A percentile compares a stretch with the other conserved stretches of the same genome.
phyloP scores from a whole-genome alignment of 345 rosid genomes.

The Corymbia maculata region DNA sequence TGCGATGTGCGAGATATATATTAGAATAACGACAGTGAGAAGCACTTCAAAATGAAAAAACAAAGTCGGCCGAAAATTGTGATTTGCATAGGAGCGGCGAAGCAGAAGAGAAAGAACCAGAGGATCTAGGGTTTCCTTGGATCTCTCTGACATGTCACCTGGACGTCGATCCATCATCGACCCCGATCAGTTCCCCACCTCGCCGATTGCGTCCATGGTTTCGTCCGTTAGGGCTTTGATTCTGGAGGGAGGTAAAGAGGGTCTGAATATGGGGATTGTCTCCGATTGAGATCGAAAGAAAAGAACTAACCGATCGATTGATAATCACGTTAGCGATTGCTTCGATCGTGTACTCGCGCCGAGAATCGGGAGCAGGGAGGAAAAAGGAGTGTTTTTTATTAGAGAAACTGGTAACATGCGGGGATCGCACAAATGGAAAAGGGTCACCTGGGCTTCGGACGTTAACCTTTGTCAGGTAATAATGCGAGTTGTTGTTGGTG shows the following conservation, averaged over 20 bases:
- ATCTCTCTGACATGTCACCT: conserved; percentile 17
- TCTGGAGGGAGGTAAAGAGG: not conserved
- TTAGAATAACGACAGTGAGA: not conserved
- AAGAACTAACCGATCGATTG: not conserved
- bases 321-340: not conserved
- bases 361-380: conserved; percentile 20
- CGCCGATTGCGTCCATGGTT: not conserved
- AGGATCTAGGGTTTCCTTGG: conserved; percentile 62
- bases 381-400: not conserved
- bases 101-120: conserved; percentile 10
- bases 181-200: not conserved
- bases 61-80: not conserved
- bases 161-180: not conserved
- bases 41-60: not conserved
- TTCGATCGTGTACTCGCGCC: not conserved
- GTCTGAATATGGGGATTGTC: not conserved
- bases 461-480: conserved; percentile 98
- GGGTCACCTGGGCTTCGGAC: conserved; percentile 90
- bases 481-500: not conserved
- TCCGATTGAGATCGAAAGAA: not conserved
- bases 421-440: conserved; percentile 72
- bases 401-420: conserved; percentile 44
- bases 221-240: not conserved
- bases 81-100: not conserved
- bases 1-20: not conserved